phyloP scores from a whole-genome alignment of 1,284 basidiomycete genomes.

The Ustanciosporium gigantosporum region DNA sequence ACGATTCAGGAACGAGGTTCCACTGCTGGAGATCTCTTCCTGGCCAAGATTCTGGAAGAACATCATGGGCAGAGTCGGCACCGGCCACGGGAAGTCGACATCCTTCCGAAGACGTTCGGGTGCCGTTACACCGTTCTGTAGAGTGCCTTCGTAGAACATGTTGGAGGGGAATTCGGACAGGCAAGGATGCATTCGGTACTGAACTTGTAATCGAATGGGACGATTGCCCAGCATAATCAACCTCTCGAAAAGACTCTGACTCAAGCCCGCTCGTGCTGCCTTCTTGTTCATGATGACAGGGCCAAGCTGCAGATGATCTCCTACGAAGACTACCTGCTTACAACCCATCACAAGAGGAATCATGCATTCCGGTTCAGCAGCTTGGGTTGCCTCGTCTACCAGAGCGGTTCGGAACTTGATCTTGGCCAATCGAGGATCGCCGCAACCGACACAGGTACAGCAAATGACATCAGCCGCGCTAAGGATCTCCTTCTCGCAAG shows the following conservation, averaged over 20 bases:
- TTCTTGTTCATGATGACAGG: conserved; percentile 99
- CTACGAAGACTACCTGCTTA: conserved; percentile 95
- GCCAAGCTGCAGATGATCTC: conserved; percentile 94
- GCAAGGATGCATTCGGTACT: conserved; percentile 99
- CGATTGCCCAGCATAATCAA: conserved; percentile 92
- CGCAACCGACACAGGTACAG: conserved; percentile 96
- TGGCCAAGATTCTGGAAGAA: conserved; percentile 99
- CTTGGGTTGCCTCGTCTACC: conserved; percentile 98
- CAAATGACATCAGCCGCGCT: conserved; percentile 96
- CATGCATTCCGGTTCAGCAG: conserved; percentile 98
- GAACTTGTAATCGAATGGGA: conserved; percentile 96
- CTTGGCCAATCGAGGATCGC: conserved; percentile 91
- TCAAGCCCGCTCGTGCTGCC: conserved; percentile 92
- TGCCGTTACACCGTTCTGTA: conserved; percentile 98
- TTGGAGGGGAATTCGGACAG: conserved; percentile 98
- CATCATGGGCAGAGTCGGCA: conserved; percentile 98
- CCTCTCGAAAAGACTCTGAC: conserved; percentile 96
- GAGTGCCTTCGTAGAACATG: conserved; percentile 99
- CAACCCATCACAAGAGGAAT: conserved; percentile 97
- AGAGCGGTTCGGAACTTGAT: conserved; percentile 97
- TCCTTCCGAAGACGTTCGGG: conserved; percentile 95
- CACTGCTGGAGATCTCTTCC: conserved; percentile 97
- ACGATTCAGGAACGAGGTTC: conserved; percentile 97
- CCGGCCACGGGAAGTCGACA: conserved; percentile 98
- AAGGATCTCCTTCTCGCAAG: conserved; percentile 96